Evolutionary conservation across 2,329 filamentous ascomycete species (phyloP).

Genomic region (Botrytis paeoniae): DNA sequence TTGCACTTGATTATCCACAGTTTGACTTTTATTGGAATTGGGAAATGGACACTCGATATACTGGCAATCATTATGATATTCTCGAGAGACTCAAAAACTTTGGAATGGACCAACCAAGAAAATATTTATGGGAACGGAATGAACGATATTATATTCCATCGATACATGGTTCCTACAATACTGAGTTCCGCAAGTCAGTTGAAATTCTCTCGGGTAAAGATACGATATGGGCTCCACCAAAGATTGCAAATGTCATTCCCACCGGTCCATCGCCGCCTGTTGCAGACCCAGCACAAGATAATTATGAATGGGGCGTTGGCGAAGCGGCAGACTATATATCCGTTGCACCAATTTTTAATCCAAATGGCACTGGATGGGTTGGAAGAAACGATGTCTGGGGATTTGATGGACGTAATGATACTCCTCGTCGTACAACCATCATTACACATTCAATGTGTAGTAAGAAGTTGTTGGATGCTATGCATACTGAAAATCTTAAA

Average conservation of each 20-base stretch:
- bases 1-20: constrained; percentile 71
- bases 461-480: constrained; percentile 66
- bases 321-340: constrained; percentile 67
- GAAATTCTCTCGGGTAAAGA: constrained; percentile 40
- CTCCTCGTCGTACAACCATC: constrained; percentile 62
- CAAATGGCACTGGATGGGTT: constrained; percentile 69
- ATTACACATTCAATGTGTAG: constrained; percentile 74
- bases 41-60: constrained; percentile 79
- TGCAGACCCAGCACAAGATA: constrained; percentile 56
- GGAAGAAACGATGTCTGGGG: constrained; percentile 58
- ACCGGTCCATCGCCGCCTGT: constrained; percentile 62
- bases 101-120: constrained; percentile 64
- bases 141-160: constrained; percentile 71
- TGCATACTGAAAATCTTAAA: constrained; percentile 72
- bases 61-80: constrained; percentile 78
- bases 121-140: constrained; percentile 70
- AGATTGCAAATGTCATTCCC: constrained; percentile 58
- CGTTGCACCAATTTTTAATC: constrained; percentile 75
- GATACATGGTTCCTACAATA: constrained; percentile 63
- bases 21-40: constrained; percentile 63
- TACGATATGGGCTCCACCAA: constrained; percentile 60
- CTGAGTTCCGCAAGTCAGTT: constrained; percentile 63
- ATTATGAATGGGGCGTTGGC: constrained; percentile 73
- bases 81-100: constrained; percentile 63
- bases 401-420: constrained; percentile 47